Base-by-base conservation (phyloP, 176 grass and related monocot genomes). In the Dendrocalamus sinicus region DNA sequence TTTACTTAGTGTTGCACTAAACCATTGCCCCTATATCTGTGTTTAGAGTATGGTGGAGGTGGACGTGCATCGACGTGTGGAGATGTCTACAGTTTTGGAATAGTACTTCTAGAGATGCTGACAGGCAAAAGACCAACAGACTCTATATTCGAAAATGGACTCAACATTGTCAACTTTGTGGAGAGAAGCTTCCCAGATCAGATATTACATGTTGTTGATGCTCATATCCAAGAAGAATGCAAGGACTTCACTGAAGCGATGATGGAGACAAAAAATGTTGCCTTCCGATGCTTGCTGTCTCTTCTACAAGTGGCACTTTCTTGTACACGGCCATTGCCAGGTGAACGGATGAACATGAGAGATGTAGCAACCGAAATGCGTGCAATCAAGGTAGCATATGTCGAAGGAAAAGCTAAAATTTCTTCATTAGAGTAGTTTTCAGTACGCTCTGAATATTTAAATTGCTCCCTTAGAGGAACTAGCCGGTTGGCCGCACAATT, bases 221-320 rank as follows among this genome's bases (percentile, higher is more conserved):
- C n/a, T 19, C 15, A 74, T 37, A 43, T 83, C 0, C 7, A 8
- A 7, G 77, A 80, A 37, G 61, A 80, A 48, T 51, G 44, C 43
- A 37, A 51, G 30, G 30, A 53, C 0, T 24, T 81, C 0, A 9
- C 52, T 35, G 8, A 75, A 12, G 50, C 0, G 57, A 57, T 0
- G 1, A 22, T 1, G 16, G 16, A 7, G 13, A 1, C 73, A 7
- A 35, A 59, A n/a, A 12, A 15, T 59, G 4, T 0, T 1, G 6
- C 20, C 2, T 0, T n/a, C 39, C 5, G 60, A 4, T 59, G 19
- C 1, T 41, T 59, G 20, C 0, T 43, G 2, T 41, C 63, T 40
- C 2, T 81, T 30, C 11, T 81, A 12, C 45, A 70, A 17, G 7
- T 81, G 6, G 65, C 79, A 11, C 64, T 81, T 17, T 81, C 65